phyloP scores from a whole-genome alignment of 192 early-diverging fungal species.

The Entomortierella parvispora region DNA sequence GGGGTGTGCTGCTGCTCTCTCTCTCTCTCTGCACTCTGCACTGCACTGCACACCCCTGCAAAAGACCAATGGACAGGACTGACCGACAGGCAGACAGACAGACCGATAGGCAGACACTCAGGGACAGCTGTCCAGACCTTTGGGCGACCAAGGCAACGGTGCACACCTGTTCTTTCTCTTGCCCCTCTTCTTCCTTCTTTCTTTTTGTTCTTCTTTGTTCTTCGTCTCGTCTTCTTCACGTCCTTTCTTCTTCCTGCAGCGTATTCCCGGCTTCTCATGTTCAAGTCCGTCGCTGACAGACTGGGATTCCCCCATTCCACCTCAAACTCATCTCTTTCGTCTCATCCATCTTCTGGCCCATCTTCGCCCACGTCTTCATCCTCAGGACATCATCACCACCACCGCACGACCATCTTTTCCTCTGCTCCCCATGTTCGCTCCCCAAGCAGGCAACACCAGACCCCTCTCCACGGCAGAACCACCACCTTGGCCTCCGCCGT shows the following conservation, averaged over 20 bases:
- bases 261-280: too few species aligned
- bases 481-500: neutral
- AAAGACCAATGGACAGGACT: too few species aligned
- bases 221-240: neutral
- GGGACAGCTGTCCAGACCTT: too few species aligned
- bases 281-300: constrained; percentile 48
- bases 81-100: too few species aligned
- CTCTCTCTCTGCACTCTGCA: too few species aligned
- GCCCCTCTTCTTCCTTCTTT: neutral
- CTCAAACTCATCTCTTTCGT: constrained; percentile 15
- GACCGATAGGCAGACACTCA: too few species aligned
- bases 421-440: constrained; percentile 13
- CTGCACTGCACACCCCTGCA: too few species aligned
- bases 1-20: too few species aligned
- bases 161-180: too few species aligned
- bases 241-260: too few species aligned
- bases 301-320: constrained; percentile 42
- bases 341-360: constrained; percentile 13
- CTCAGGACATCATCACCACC: neutral
- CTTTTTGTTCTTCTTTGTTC: neutral
- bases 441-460: constrained; percentile 33
- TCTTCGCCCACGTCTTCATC: constrained; percentile 12
- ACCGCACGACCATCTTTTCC: constrained; percentile 10
- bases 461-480: neutral
- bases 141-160: too few species aligned